Evolutionary conservation across 2,329 filamentous ascomycete genomes (phyloP).

Genomic region (Alternaria novae-zelandiae): DNA sequence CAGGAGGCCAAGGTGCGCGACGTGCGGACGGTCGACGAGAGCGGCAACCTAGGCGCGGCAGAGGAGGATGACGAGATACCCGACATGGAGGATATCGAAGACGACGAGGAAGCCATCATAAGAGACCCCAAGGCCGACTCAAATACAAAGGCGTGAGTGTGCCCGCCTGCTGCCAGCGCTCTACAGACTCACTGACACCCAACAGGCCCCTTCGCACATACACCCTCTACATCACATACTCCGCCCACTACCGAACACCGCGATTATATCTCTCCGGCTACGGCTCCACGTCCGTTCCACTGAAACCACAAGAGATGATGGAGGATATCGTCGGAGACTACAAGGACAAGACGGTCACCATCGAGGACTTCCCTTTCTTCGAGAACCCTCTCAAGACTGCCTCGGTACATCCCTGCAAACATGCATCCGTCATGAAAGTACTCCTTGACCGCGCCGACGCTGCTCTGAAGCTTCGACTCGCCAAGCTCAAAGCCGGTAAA

Average conservation of each 20-base stretch:
- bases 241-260: slow-evolving; percentile 93
- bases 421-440: slow-evolving; percentile 97
- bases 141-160: slow-evolving; percentile 62
- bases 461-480: slow-evolving; percentile 84
- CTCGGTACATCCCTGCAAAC: slow-evolving; percentile 94
- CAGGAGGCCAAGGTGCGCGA: slow-evolving; percentile 79
- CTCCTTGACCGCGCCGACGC: slow-evolving; percentile 94
- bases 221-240: slow-evolving; percentile 97
- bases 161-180: not conserved
- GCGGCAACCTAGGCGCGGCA: slow-evolving; percentile 80
- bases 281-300: slow-evolving; percentile 76
- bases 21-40: slow-evolving; percentile 87
- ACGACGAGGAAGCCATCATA: slow-evolving; percentile 95
- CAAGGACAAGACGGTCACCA: slow-evolving; percentile 97
- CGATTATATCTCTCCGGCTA: slow-evolving; percentile 96
- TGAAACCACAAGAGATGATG: slow-evolving; percentile 88
- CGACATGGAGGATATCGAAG: slow-evolving; percentile 97
- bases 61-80: slow-evolving; percentile 82
- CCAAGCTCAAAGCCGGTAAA: slow-evolving; percentile 74
- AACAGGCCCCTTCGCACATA: slow-evolving; percentile 85
- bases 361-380: slow-evolving; percentile 97
- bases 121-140: slow-evolving; percentile 60
- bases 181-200: slow-evolving; percentile 16
- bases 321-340: slow-evolving; percentile 96
- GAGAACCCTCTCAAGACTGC: slow-evolving; percentile 93